Evolutionary conservation across 495 filamentous ascomycete species (phyloP).

Genomic region (Xylaria grammica): DNA sequence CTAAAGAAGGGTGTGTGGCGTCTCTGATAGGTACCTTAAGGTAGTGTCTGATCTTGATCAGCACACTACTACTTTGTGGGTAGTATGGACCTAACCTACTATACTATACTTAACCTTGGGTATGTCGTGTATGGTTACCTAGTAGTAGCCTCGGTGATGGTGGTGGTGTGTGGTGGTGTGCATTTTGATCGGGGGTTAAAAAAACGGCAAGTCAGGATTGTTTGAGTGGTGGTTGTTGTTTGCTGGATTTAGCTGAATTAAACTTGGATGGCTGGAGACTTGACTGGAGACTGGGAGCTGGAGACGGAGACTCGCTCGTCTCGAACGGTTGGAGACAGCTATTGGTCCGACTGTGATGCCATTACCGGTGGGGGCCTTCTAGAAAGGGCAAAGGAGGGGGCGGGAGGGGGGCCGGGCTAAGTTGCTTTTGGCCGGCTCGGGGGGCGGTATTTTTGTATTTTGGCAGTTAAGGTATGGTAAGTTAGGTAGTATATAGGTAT

Average conservation of each 20-base stretch:
- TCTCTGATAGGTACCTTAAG: too few species aligned
- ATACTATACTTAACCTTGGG: too few species aligned
- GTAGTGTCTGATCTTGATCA: too few species aligned
- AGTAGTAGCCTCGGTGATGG: too few species aligned
- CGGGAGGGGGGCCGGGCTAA: constrained; percentile 19
- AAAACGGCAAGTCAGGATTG: background rate
- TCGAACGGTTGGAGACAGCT: constrained; percentile 26
- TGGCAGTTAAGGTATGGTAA: background rate
- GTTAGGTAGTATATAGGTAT: too few species aligned
- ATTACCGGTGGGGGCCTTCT: constrained; percentile 22
- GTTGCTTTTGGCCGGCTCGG: constrained; percentile 18
- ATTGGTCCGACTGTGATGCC: constrained; percentile 46
- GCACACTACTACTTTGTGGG: too few species aligned
- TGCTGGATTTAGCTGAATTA: constrained; percentile 36
- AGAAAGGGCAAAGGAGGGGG: constrained; percentile 19
- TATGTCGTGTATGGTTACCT: too few species aligned
- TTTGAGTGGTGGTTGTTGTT: constrained; percentile 10
- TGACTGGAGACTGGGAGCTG: constrained; percentile 25
- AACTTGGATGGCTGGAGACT: constrained; percentile 55
- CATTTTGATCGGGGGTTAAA: constrained; percentile 12
- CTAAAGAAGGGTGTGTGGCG: too few species aligned
- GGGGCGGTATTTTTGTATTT: background rate
- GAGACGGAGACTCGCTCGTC: too few species aligned
- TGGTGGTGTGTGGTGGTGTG: background rate
- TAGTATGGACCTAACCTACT: too few species aligned